Percentiles rank a stretch among this genome's conserved stretches.
These are phyloP conservation scores for Fusarium tuaranense DNA, from an alignment of 2,329 filamentous ascomycete genomes.

Conservation along the genomic window DNA sequence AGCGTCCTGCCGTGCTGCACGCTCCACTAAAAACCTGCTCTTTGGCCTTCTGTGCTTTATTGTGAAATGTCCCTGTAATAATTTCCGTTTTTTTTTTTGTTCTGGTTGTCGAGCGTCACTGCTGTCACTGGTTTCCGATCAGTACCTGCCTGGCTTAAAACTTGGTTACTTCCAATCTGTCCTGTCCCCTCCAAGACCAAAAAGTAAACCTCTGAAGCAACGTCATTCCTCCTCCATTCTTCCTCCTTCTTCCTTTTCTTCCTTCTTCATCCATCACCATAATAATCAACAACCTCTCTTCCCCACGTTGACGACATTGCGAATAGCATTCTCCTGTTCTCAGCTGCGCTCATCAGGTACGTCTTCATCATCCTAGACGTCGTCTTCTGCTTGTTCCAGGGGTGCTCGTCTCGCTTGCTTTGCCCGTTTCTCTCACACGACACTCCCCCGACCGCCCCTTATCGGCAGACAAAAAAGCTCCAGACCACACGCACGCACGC, in stretches of 20 bases:
- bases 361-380: slow-evolving; percentile 29
- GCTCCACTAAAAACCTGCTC: slow-evolving; percentile 17
- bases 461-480: slow-evolving; percentile 28
- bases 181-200: slow-evolving; percentile 23
- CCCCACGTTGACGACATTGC: not conserved
- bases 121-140: slow-evolving; percentile 31
- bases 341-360: slow-evolving; percentile 31
- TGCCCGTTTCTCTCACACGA: slow-evolving; percentile 41
- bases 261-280: slow-evolving; percentile 15
- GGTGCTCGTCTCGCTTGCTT: slow-evolving; percentile 41
- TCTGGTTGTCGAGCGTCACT: slow-evolving; percentile 27
- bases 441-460: slow-evolving; percentile 37
- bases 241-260: slow-evolving; percentile 4
- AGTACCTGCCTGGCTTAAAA: slow-evolving; percentile 12
- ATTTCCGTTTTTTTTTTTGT: slow-evolving; percentile 14
- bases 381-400: slow-evolving; percentile 26
- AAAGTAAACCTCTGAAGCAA: slow-evolving; percentile 27
- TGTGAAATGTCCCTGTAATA: slow-evolving; percentile 12
- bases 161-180: slow-evolving; percentile 21
- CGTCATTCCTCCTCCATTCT: slow-evolving; percentile 28
- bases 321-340: slow-evolving; percentile 1
- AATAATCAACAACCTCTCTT: slow-evolving; percentile 9
- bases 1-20: slow-evolving; percentile 4
- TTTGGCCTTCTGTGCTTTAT: not conserved
- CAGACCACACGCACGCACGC: not conserved